These are phyloP conservation scores for Cystobasidium slooffiae DNA, from an alignment of 1,284 basidiomycete species.

Conservation along the genomic window DNA sequence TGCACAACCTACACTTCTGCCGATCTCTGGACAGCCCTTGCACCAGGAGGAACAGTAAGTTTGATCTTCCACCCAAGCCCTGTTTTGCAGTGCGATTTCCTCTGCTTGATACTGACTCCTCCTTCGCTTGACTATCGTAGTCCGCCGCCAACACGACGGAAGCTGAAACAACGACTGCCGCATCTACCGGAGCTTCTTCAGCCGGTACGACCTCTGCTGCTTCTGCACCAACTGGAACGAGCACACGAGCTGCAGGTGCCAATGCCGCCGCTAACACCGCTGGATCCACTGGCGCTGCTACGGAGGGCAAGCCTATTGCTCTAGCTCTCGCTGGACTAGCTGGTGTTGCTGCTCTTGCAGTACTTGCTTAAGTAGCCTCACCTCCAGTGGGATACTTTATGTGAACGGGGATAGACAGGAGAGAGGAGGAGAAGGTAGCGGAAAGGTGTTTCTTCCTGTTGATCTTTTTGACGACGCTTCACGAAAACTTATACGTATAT, in stretches of 20 bases:
- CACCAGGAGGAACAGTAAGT: slow-evolving; percentile 12
- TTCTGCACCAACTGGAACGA: neutral
- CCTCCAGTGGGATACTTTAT: neutral
- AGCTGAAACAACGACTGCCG: slow-evolving; percentile 45
- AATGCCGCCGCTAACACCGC: slow-evolving; percentile 48
- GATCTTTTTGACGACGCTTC: no score
- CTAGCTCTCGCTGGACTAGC: slow-evolving; percentile 14
- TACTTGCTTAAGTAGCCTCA: neutral
- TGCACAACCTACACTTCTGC: slow-evolving; percentile 66
- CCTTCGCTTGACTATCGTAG: neutral
- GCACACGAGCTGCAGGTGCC: slow-evolving; percentile 32
- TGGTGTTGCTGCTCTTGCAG: slow-evolving; percentile 18
- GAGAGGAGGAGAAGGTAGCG: no score
- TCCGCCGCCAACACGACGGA: slow-evolving; percentile 17
- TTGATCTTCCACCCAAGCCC: neutral
- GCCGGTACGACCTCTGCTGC: slow-evolving; percentile 9
- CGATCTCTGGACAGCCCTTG: slow-evolving; percentile 61
- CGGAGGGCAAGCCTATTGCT: neutral
- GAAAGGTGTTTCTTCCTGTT: no score
- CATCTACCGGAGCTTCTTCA: slow-evolving; percentile 20
- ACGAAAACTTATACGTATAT: no score
- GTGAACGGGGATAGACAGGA: neutral
- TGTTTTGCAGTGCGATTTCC: neutral
- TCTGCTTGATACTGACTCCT: neutral
- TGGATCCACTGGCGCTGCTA: slow-evolving; percentile 16